Evolutionary conservation across 805 yeast species (phyloP).

Genomic region (Wickerhamiella alocasiicola): DNA sequence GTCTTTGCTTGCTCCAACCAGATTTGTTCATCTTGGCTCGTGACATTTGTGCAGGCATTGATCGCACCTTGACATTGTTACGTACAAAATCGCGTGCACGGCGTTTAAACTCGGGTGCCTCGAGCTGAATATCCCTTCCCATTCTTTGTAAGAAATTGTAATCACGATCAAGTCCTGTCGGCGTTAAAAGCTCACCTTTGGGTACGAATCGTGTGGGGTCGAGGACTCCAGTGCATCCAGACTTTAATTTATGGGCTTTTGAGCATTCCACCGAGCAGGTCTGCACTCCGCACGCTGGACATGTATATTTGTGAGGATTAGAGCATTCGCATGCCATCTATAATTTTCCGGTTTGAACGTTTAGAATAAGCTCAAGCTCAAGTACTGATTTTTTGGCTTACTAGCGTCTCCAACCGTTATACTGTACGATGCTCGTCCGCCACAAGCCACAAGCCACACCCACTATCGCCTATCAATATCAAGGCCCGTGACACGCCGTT

Average conservation of each 20-base stretch:
- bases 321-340: slow-evolving; percentile 14
- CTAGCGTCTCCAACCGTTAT: too few species aligned
- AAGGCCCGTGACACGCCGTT: too few species aligned
- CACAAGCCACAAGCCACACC: background rate
- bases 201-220: slow-evolving; percentile 50
- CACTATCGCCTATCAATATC: background rate
- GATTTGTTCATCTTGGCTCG: slow-evolving; percentile 52
- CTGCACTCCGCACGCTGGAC: slow-evolving; percentile 60
- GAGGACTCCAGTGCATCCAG: slow-evolving; percentile 53
- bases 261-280: slow-evolving; percentile 69
- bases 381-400: too few species aligned
- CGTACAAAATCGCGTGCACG: slow-evolving; percentile 34
- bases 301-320: slow-evolving; percentile 46
- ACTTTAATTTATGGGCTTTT: slow-evolving; percentile 49
- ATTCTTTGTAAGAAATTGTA: slow-evolving; percentile 58
- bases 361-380: too few species aligned
- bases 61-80: slow-evolving; percentile 54
- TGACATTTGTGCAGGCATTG: slow-evolving; percentile 64
- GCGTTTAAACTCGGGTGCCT: slow-evolving; percentile 35
- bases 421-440: too few species aligned
- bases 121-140: slow-evolving; percentile 47
- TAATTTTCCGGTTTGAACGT: too few species aligned
- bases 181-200: slow-evolving; percentile 34
- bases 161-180: slow-evolving; percentile 54
- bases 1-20: slow-evolving; percentile 51